A percentile compares a stretch with the other conserved stretches of the same genome.
Conservation (phyloP, 2,329 filamentous ascomycete genomes). For the Botryotinia narcissicola region DNA sequence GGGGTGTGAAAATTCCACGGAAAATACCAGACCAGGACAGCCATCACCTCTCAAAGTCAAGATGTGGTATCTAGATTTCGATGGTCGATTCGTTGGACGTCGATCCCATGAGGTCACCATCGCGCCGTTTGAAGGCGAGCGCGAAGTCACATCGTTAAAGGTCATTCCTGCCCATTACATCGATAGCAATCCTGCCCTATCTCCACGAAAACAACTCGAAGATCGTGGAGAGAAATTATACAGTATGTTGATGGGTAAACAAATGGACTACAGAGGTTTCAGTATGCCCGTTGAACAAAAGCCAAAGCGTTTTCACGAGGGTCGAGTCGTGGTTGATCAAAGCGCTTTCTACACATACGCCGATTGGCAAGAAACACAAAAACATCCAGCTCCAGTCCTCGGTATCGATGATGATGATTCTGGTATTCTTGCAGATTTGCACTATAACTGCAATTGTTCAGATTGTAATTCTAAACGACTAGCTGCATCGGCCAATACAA, state of each 20-base stretch:
- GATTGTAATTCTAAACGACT: conserved; percentile 26
- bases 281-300: conserved; percentile 28
- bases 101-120: conserved; percentile 31
- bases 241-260: conserved; percentile 28
- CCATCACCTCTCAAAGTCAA: conserved; percentile 28
- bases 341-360: conserved; percentile 29
- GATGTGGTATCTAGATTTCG: conserved; percentile 38
- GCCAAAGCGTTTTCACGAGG: conserved; percentile 30
- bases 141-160: conserved; percentile 34
- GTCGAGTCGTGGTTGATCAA: conserved; percentile 29
- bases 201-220: conserved; percentile 26
- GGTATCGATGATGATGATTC: conserved; percentile 29
- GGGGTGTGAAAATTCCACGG: conserved; percentile 20
- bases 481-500: conserved; percentile 26
- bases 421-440: conserved; percentile 27
- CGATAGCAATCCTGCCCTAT: conserved; percentile 22
- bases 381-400: conserved; percentile 26
- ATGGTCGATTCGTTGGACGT: conserved; percentile 34
- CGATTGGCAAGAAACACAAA: conserved; percentile 27
- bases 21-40: conserved; percentile 23
- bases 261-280: conserved; percentile 32
- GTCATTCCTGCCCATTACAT: conserved; percentile 32
- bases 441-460: conserved; percentile 27
- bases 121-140: conserved; percentile 34
- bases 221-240: conserved; percentile 32